Conservation (phyloP, 768 basidiomycete species). For the Lentinula aciculospora region DNA sequence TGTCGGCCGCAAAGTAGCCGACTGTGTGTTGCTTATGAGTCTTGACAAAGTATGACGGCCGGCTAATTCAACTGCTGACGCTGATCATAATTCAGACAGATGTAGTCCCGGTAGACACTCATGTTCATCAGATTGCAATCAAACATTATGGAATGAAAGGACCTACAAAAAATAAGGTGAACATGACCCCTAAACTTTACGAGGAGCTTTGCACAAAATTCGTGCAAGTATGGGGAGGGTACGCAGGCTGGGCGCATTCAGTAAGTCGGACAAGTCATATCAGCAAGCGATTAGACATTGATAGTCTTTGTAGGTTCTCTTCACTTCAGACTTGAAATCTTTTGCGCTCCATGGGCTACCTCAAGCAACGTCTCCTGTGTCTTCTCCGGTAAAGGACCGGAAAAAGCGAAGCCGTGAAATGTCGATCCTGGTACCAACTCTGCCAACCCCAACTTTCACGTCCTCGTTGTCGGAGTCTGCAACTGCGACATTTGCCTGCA, state of each 20-base stretch:
- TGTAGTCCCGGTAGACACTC: slow-evolving; percentile 93
- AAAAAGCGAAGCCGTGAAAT: slow-evolving; percentile 2
- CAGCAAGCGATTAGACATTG: not conserved
- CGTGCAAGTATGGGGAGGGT: slow-evolving; percentile 66
- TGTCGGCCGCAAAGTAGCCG: slow-evolving; percentile 95
- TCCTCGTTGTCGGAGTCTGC: not conserved
- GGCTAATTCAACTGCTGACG: not conserved
- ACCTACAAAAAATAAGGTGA: slow-evolving; percentile 38
- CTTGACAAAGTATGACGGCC: slow-evolving; percentile 64
- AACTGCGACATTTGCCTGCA: not conserved
- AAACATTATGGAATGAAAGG: slow-evolving; percentile 70
- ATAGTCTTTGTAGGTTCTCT: slow-evolving; percentile 52
- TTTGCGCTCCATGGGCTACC: slow-evolving; percentile 57
- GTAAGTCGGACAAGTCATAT: slow-evolving; percentile 31
- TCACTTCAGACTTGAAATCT: slow-evolving; percentile 67
- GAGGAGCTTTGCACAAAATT: slow-evolving; percentile 63
- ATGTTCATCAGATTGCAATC: slow-evolving; percentile 84
- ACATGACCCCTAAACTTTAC: slow-evolving; percentile 76
- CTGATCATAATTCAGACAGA: slow-evolving; percentile 45
- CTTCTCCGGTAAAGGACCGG: not conserved
- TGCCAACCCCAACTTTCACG: not conserved
- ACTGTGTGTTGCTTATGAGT: slow-evolving; percentile 91
- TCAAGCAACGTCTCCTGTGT: slow-evolving; percentile 9
- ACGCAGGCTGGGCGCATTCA: slow-evolving; percentile 89
- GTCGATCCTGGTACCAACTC: not conserved